phyloP scores from a whole-genome alignment of 2,329 filamentous ascomycete genomes.

The Calonectria multiphialidica region DNA sequence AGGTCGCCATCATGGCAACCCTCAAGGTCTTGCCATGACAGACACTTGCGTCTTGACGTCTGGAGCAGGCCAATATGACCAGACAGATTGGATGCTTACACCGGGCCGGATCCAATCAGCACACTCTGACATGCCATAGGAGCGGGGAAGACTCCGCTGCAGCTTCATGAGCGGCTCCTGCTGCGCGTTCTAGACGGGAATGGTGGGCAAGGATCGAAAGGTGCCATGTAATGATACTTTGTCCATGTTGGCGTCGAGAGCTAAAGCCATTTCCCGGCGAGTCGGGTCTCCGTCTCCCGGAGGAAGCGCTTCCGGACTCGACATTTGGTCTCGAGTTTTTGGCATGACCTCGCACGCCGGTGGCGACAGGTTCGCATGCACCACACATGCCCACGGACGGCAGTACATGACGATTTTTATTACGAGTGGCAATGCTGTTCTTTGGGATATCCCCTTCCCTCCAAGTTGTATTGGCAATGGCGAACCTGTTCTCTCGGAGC shows the following conservation, averaged over 20 bases:
- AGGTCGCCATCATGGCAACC: constrained; percentile 10
- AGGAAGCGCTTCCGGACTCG: not conserved
- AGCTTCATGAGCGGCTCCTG: constrained; percentile 19
- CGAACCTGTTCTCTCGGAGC: constrained; percentile 25
- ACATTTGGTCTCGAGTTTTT: not conserved
- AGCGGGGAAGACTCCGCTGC: constrained; percentile 22
- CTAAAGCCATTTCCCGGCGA: not conserved
- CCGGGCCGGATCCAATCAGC: constrained; percentile 27
- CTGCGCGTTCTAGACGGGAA: constrained; percentile 17
- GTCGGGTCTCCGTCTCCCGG: not conserved
- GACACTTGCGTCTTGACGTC: constrained; percentile 14
- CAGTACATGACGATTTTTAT: not conserved
- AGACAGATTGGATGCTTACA: constrained; percentile 30
- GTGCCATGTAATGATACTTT: constrained; percentile 13
- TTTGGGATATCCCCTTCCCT: not conserved
- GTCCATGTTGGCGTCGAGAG: constrained; percentile 1
- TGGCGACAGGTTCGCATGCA: constrained; percentile 1
- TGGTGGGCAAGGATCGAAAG: constrained; percentile 21
- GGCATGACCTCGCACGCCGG: not conserved
- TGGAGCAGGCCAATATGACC: constrained; percentile 17
- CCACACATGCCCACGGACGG: not conserved
- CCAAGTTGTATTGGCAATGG: not conserved
- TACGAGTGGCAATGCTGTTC: not conserved
- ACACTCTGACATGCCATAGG: not conserved
- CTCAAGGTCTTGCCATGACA: not conserved